Conservation (phyloP, 202 grass and related monocot genomes). For the Digitaria exilis region DNA sequence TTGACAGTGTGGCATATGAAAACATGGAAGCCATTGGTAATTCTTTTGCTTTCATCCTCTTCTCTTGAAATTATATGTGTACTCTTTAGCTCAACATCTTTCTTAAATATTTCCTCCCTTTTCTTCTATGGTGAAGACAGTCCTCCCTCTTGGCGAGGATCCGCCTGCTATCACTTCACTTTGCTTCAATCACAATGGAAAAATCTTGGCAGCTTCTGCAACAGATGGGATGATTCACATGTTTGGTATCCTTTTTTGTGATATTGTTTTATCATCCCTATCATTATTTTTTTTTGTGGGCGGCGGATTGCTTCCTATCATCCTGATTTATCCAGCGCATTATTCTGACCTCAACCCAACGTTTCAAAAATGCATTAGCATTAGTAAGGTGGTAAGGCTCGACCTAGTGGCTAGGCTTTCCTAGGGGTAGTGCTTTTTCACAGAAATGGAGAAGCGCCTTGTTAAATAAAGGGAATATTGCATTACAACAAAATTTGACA, state of each 20-base stretch:
- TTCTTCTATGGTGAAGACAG: conserved; percentile 66
- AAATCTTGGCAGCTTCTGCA: conserved; percentile 90
- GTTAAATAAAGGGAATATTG: neutral
- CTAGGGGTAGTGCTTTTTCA: neutral
- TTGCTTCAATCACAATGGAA: conserved; percentile 98
- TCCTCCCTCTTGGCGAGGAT: conserved; percentile 93
- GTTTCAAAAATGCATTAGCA: neutral
- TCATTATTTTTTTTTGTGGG: no score
- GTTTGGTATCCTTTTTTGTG: conserved; percentile 87
- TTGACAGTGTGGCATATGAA: conserved; percentile 98
- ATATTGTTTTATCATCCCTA: conserved; percentile 14
- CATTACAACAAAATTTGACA: neutral
- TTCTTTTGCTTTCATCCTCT: conserved; percentile 43
- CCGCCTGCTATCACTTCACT: conserved; percentile 92
- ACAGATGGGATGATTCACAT: conserved; percentile 99
- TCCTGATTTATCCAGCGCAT: neutral
- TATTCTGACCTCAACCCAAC: neutral
- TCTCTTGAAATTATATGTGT: conserved; percentile 4
- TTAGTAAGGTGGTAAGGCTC: neutral
- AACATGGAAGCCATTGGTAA: conserved; percentile 91
- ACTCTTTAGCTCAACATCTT: conserved; percentile 27
- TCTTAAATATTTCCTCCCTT: neutral
- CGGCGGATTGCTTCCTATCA: no score
- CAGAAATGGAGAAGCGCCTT: neutral
- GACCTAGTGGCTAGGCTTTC: neutral